Evolutionary conservation across 495 filamentous ascomycete species (phyloP), one percentile per base, ranked within the genome.

Genomic region (Xylaria telfairii): DNA sequence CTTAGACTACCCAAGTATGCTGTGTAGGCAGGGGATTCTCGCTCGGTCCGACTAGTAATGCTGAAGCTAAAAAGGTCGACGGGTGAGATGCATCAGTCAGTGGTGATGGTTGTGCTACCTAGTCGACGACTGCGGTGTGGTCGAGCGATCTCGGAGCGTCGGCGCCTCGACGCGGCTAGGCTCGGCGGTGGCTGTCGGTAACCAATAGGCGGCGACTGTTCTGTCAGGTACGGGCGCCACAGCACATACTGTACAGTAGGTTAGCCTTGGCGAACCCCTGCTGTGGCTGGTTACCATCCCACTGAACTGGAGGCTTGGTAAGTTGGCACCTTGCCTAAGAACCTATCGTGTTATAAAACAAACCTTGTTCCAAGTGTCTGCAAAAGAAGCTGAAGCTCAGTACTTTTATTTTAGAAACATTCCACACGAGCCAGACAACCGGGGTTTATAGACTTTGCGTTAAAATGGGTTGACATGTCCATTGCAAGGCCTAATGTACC

Each of bases 121-220:
- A 41, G 12, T 64, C 39, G 15, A 19, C 42, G 12, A 51, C 51
- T 54, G 51, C 51, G 51, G 51, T 54, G 51, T 54, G 51, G 46
- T 53, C 56, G n/a, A n/a, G 65, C 65, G 65, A 67, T 67, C 65
- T 67, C 65, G 65, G 65, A 67, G 63, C 13, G 28, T n/a, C n/a
- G n/a, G n/a, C 65, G 39, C 65, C 26, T 56, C 65, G 49, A 56
- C 26, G 10, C 65, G 49, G 47, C 34, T 54, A 67, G 21, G 49
- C 26, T 21, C 63, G 63, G 63, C 32, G 30, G 30, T 59, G 56
- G n/a, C 0, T 2, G 59, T 41, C 34, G 59, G 32, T 61, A 41
- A 37, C 59, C 59, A 61, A 61, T 61, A 19, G 59, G 57, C 9
- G 8, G n/a, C 7, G n/a, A 8, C n/a, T 3, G 8, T 42, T 42